Base-by-base conservation (phyloP, 2,329 filamentous ascomycete genomes). In the Cladophialophora yegresii region DNA sequence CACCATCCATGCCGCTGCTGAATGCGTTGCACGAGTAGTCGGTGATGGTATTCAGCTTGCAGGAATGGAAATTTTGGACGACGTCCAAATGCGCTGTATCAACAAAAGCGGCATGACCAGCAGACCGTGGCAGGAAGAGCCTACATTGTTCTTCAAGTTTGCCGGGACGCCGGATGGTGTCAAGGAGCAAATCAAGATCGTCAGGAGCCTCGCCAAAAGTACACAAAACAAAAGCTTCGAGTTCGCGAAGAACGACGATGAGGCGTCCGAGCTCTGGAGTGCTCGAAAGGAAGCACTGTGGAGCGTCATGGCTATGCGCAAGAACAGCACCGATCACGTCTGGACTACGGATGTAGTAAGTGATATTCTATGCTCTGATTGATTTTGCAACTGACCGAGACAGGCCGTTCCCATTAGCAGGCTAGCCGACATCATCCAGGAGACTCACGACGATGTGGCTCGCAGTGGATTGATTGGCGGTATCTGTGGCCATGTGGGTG, bases 21-120 rank as follows among this genome's bases (percentile, higher is more conserved):
- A 88, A 73, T 96, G 91, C 75, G 92, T 95, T 1, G 87, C 88
- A 69, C 84, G 84, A 61, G 91, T 96, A 10, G 92, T 97, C 4
- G 86, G 86, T 51, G 85, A 89, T 59, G 92, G 92, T 28, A 85
- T 96, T 10, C 91, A 90, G 32, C 88, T 97, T 49, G 92, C 93
- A 0, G 93, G 93, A n/a, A 87, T 97, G 50, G 93, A 97, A 79
- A 89, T 97, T 63, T 82, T 97, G 30, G 93, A 97, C 78, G 92
- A 96, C 74, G 89, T 92, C 63, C 92, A 96, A 80, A 97, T 97
- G 86, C 78, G 81, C 67, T 87, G 84, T 74, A 88, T 89, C 76
- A 89, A 89, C 69, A 76, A 77, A 53, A 80, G 78, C 64, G 73
- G 79, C 40, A 73, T 76, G 8, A 82, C 80, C 2, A 76, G 74